These are phyloP conservation scores for Babesia divergens DNA, from an alignment of 169 alveolate genomes.

Conservation along the genomic window DNA sequence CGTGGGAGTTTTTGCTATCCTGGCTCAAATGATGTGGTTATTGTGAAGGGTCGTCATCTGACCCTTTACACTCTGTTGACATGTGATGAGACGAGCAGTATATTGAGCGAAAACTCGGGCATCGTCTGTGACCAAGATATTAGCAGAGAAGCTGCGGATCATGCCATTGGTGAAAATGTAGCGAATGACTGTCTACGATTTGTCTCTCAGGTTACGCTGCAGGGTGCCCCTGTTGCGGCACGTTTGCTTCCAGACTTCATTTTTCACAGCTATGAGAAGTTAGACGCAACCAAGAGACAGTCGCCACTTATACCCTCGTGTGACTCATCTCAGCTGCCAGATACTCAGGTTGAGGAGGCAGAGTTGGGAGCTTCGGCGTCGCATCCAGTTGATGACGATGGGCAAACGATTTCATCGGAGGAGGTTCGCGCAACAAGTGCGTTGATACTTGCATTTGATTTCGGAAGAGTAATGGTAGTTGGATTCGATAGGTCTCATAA, in stretches of 20 bases:
- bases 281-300: too few relatives aligned
- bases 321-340: too few relatives aligned
- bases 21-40: slow-evolving; percentile 44
- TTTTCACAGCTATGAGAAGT: slow-evolving; percentile 18
- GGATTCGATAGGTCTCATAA: slow-evolving; percentile 11
- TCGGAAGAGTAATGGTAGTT: not conserved
- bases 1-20: slow-evolving; percentile 44
- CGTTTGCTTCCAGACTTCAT: slow-evolving; percentile 6
- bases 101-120: not conserved
- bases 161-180: not conserved
- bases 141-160: not conserved
- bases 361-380: not conserved
- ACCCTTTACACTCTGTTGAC: slow-evolving; percentile 26
- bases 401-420: not conserved
- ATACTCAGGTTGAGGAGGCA: not conserved
- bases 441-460: slow-evolving; percentile 9
- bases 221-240: slow-evolving; percentile 22
- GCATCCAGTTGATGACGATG: not conserved
- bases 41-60: slow-evolving; percentile 32
- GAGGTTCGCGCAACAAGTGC: slow-evolving; percentile 29
- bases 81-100: not conserved
- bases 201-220: slow-evolving; percentile 5
- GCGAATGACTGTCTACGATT: not conserved
- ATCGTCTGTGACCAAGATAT: not conserved
- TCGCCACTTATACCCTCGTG: too few relatives aligned